Percentiles rank a stretch among this genome's conserved stretches.
phyloP scores from a whole-genome alignment of 2,329 filamentous ascomycete species.

The Dactylonectria macrodidyma region DNA sequence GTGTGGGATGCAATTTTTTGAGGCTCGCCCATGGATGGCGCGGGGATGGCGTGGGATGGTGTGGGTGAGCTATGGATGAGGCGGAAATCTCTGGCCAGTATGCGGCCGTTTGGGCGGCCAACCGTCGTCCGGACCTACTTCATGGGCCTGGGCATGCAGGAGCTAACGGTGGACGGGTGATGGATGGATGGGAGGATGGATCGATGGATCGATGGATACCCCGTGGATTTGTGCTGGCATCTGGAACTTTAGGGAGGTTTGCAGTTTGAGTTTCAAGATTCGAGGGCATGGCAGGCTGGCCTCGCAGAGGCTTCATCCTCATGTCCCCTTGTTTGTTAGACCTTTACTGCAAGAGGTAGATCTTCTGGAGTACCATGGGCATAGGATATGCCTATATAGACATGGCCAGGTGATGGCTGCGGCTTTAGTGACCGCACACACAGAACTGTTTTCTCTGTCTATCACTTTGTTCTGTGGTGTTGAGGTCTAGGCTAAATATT shows the following conservation, averaged over 20 bases:
- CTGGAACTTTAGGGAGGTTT: slow-evolving; percentile 21
- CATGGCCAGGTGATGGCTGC: slow-evolving; percentile 9
- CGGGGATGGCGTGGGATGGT: slow-evolving; percentile 33
- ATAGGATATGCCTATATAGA: slow-evolving; percentile 17
- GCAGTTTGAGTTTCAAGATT: slow-evolving; percentile 26
- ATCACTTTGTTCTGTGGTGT: background rate
- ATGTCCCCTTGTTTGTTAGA: slow-evolving; percentile 16
- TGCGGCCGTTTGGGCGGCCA: slow-evolving; percentile 24
- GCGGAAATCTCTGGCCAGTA: slow-evolving; percentile 34
- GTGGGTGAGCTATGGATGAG: slow-evolving; percentile 29
- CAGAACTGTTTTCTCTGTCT: slow-evolving; percentile 2
- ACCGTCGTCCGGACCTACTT: slow-evolving; percentile 25
- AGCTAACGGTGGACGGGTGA: slow-evolving; percentile 14
- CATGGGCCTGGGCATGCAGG: slow-evolving; percentile 22
- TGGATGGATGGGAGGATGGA: slow-evolving; percentile 31
- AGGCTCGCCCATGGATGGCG: slow-evolving; percentile 41
- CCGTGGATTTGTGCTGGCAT: slow-evolving; percentile 32
- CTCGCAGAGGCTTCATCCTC: background rate
- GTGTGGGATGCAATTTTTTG: slow-evolving; percentile 41
- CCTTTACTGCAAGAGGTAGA: slow-evolving; percentile 23
- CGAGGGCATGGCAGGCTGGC: slow-evolving; percentile 10
- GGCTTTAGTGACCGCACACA: slow-evolving; percentile 11
- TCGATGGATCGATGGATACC: slow-evolving; percentile 41
- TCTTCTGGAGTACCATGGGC: slow-evolving; percentile 26
- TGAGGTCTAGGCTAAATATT: background rate